Percentiles rank a stretch among this genome's conserved stretches.
Evolutionary conservation across 2,329 filamentous ascomycete genomes (phyloP).

Genomic region (Alternaria gaisen): DNA sequence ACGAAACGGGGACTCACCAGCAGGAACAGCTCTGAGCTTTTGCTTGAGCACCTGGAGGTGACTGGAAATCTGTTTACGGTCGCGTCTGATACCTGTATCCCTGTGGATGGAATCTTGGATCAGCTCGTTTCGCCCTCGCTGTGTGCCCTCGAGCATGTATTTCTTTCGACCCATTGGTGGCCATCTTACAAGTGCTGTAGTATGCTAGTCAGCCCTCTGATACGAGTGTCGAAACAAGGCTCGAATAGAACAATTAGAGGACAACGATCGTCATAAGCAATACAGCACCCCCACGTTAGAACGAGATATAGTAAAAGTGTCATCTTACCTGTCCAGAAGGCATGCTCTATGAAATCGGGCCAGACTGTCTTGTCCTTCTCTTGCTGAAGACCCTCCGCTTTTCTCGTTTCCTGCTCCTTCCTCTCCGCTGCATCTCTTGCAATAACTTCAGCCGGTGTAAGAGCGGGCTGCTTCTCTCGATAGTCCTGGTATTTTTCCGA

Average conservation of each 20-base stretch:
- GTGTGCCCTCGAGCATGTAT: constrained; percentile 58
- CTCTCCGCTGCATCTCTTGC: constrained; percentile 30
- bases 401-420: constrained; percentile 22
- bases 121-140: constrained; percentile 68
- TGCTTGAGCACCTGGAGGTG: constrained; percentile 70
- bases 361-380: constrained; percentile 53
- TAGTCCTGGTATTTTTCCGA: constrained; percentile 59
- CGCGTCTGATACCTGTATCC: constrained; percentile 62
- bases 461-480: constrained; percentile 51
- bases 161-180: constrained; percentile 68
- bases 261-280: not conserved
- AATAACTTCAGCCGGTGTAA: constrained; percentile 29
- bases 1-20: constrained; percentile 54
- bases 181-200: constrained; percentile 55
- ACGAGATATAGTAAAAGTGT: not conserved
- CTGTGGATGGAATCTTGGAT: constrained; percentile 67
- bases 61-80: constrained; percentile 69
- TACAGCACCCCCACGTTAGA: not conserved
- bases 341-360: constrained; percentile 58
- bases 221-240: not conserved
- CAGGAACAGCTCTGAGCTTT: constrained; percentile 61
- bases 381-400: constrained; percentile 31
- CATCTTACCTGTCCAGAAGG: constrained; percentile 58
- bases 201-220: not conserved
- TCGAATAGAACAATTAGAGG: not conserved